These are phyloP conservation scores for Pisolithus tinctorius DNA, from an alignment of 768 basidiomycete species.

Conservation along the genomic window DNA sequence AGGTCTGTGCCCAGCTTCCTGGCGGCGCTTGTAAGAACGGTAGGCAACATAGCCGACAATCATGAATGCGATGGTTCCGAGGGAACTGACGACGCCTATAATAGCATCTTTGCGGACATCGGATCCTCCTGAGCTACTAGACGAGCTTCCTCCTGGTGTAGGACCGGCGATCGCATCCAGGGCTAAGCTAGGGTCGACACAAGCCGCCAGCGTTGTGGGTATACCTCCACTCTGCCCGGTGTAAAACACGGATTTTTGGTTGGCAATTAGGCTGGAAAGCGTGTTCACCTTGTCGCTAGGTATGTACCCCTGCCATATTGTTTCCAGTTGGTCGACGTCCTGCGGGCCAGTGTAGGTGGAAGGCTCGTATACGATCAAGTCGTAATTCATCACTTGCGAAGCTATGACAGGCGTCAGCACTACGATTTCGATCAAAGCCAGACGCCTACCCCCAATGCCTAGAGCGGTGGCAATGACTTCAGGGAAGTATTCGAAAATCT, in stretches of 20 bases:
- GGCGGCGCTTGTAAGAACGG: conserved; percentile 59
- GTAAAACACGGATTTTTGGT: conserved; percentile 59
- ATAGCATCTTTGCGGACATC: conserved; percentile 70
- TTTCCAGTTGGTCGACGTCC: conserved; percentile 50
- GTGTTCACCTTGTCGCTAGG: conserved; percentile 45
- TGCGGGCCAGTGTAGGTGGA: conserved; percentile 39
- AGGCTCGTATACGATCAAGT: conserved; percentile 67
- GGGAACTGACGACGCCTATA: conserved; percentile 81
- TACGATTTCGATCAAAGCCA: conserved; percentile 10
- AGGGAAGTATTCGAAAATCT: conserved; percentile 75
- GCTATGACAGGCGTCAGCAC: conserved; percentile 28
- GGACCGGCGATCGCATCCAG: conserved; percentile 43
- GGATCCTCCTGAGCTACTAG: conserved; percentile 22
- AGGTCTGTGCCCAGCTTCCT: conserved; percentile 64
- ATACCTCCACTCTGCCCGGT: conserved; percentile 39
- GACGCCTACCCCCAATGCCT: conserved; percentile 32
- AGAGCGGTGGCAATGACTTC: conserved; percentile 41
- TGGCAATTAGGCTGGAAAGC: conserved; percentile 62
- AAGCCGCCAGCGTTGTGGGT: conserved; percentile 50
- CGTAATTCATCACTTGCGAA: conserved; percentile 39
- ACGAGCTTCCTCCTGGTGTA: conserved; percentile 18
- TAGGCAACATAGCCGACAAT: conserved; percentile 68
- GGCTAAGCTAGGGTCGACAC: conserved; percentile 64
- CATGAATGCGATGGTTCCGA: conserved; percentile 72
- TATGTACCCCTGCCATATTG: conserved; percentile 69